Base-by-base conservation (phyloP, 2,329 filamentous ascomycete species). In the Ascosphaera pollenicola region DNA sequence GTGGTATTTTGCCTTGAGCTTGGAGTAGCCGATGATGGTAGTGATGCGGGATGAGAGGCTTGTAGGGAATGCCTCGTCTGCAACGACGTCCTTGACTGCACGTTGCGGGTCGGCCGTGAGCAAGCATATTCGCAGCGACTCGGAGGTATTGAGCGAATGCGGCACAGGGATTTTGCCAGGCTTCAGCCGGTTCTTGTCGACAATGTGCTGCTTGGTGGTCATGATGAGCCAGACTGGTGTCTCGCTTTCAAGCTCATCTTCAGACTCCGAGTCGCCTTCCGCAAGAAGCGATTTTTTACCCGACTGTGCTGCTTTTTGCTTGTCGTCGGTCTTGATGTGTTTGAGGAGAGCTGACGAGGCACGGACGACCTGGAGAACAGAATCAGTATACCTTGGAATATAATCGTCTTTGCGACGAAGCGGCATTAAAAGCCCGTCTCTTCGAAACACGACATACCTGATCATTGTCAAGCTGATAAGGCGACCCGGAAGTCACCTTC, bases 1-100 rank as follows among this genome's bases (percentile, higher is more conserved):
- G 64, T 79, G 76, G 68, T 79, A 94, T 63, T 89, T 87, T 49
- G 76, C 69, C 62, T 87, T 87, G 49, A 98, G 66, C 59, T 95
- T 92, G 50, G 69, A 68, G 47, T 85, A 63, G 49, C 84, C 83
- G 50, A 95, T 77, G 36, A 98, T 70, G 46, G 75, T 70, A 39
- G 73, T 75, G 52, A 87, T 75, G 48, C 73, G 71, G 53, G 70
- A 68, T 50, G 70, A 65, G 44, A 83, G 66, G 36, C 68, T 66
- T 41, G 65, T 62, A 24, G 78, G 78, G 62, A 83, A 85, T 19
- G 73, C 69, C 34, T 77, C 70, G 40, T 77, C 72, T 39, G 73
- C 75, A 45, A 94, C 69, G 36, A 91, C 68, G 58, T 95, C 78
- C 65, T 95, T 95, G 69, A 89, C 92, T 40, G 73, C 70, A 46